Evolutionary conservation across 192 early-diverging fungal species (phyloP).

Genomic region (Umbelopsis isabellina): DNA sequence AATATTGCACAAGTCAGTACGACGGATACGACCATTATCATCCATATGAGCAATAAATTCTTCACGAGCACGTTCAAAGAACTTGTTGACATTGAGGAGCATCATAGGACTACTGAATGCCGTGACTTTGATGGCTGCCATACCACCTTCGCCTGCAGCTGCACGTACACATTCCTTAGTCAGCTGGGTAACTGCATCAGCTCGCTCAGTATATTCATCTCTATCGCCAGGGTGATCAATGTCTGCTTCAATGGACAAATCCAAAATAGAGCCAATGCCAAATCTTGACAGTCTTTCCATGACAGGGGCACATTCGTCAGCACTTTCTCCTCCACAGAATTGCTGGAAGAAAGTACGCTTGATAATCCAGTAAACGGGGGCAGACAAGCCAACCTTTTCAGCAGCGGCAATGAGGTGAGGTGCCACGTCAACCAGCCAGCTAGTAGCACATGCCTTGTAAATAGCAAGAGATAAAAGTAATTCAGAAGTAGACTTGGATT

Average conservation of each 20-base stretch:
- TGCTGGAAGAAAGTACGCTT: conserved; percentile 90
- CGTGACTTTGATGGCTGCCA: conserved; percentile 91
- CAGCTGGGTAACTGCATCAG: conserved; percentile 67
- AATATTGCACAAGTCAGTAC: conserved; percentile 1
- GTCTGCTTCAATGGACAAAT: conserved; percentile 89
- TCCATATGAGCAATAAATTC: conserved; percentile 39
- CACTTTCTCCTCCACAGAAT: conserved; percentile 88
- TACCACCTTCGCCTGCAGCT: conserved; percentile 59
- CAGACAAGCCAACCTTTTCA: conserved; percentile 51
- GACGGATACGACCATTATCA: conserved; percentile 21
- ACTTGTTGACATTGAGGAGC: conserved; percentile 59
- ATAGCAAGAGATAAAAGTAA: conserved; percentile 68
- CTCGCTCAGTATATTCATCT: conserved; percentile 33
- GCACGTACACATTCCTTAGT: conserved; percentile 75
- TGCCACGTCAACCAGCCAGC: conserved; percentile 59
- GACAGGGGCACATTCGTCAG: conserved; percentile 77
- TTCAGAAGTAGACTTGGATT: conserved; percentile 56
- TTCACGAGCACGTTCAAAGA: conserved; percentile 47
- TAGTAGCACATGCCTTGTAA: conserved; percentile 66
- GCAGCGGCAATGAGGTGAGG: conserved; percentile 57
- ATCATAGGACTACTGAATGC: conserved; percentile 71
- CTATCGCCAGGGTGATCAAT: conserved; percentile 57
- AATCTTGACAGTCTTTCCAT: conserved; percentile 69
- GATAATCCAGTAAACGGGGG: conserved; percentile 66
- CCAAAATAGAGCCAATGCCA: conserved; percentile 82